Percentiles rank a stretch among this genome's conserved stretches.
These are phyloP conservation scores for Camillea tinctor DNA, from an alignment of 2,329 filamentous ascomycete species.

Conservation along the genomic window DNA sequence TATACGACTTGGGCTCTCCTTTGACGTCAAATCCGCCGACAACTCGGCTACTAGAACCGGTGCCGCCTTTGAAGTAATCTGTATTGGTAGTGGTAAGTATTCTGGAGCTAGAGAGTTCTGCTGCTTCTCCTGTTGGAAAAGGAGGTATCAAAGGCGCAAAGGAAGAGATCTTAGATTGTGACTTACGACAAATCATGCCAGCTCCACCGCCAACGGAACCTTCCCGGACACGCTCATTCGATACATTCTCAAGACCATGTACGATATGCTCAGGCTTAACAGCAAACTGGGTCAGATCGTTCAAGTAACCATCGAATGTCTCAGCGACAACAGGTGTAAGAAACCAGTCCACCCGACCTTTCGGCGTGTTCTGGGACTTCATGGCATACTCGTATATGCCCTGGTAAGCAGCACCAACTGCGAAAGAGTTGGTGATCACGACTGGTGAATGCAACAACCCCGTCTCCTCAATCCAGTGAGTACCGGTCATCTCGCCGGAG, in stretches of 20 bases:
- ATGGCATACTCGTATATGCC: conserved; percentile 58
- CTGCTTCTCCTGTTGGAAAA: not conserved
- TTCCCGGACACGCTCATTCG: conserved; percentile 52
- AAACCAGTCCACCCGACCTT: conserved; percentile 50
- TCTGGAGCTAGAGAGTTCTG: conserved; percentile 42
- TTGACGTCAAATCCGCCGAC: conserved; percentile 45
- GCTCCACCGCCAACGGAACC: conserved; percentile 67
- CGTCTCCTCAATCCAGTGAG: conserved; percentile 61
- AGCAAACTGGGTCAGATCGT: conserved; percentile 54
- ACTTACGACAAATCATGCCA: conserved; percentile 39
- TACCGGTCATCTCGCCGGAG: conserved; percentile 60
- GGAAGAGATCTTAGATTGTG: not conserved
- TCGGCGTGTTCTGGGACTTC: conserved; percentile 41
- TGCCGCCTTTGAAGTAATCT: conserved; percentile 66
- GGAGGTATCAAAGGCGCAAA: not conserved
- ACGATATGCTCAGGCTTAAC: conserved; percentile 55
- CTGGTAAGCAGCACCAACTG: conserved; percentile 57
- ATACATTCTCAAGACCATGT: conserved; percentile 51
- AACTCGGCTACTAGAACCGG: conserved; percentile 58
- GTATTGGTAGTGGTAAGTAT: conserved; percentile 36
- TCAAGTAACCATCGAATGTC: conserved; percentile 63
- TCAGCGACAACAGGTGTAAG: conserved; percentile 59
- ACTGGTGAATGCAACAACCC: conserved; percentile 59
- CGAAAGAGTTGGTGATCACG: conserved; percentile 57
- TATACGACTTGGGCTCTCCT: conserved; percentile 47